Conservation (phyloP, 371 early-diverging fungal species). For the Saksenaea oblongispora region DNA sequence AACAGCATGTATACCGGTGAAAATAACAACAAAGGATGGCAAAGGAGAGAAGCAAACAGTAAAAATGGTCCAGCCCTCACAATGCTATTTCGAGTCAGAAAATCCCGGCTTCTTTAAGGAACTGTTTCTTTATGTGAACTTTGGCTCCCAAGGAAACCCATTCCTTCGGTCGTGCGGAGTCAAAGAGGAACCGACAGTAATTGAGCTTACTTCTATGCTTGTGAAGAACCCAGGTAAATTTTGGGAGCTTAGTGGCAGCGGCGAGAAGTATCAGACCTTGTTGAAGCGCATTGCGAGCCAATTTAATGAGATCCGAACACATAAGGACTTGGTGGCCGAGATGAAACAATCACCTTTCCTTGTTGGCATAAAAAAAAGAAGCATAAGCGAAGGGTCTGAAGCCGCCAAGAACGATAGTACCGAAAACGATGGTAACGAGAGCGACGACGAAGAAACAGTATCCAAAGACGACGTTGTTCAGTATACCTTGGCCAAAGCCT, state of each 20-base stretch:
- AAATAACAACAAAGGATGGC: conserved; percentile 18
- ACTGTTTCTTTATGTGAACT: conserved; percentile 73
- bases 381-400: conserved; percentile 8
- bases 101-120: conserved; percentile 50
- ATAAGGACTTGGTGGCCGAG: conserved; percentile 50
- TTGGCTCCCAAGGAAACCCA: conserved; percentile 70
- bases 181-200: conserved; percentile 79
- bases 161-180: conserved; percentile 89
- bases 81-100: conserved; percentile 67
- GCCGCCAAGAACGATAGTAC: not conserved
- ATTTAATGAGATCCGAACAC: conserved; percentile 46
- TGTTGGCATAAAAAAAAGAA: conserved; percentile 48
- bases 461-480: conserved; percentile 49
- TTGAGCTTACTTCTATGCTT: conserved; percentile 73
- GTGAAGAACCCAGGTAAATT: conserved; percentile 72
- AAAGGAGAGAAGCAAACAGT: conserved; percentile 12
- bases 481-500: conserved; percentile 69
- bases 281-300: conserved; percentile 80
- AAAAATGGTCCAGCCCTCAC: conserved; percentile 45
- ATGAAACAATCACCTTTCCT: conserved; percentile 66
- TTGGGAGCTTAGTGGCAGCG: conserved; percentile 63
- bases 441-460: conserved; percentile 8
- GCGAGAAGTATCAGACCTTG: conserved; percentile 73
- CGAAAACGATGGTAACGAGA: not conserved
- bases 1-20: conserved; percentile 69